Evolutionary conservation across 768 basidiomycete genomes (phyloP).

Genomic region (Pleurotus tuoliensis): DNA sequence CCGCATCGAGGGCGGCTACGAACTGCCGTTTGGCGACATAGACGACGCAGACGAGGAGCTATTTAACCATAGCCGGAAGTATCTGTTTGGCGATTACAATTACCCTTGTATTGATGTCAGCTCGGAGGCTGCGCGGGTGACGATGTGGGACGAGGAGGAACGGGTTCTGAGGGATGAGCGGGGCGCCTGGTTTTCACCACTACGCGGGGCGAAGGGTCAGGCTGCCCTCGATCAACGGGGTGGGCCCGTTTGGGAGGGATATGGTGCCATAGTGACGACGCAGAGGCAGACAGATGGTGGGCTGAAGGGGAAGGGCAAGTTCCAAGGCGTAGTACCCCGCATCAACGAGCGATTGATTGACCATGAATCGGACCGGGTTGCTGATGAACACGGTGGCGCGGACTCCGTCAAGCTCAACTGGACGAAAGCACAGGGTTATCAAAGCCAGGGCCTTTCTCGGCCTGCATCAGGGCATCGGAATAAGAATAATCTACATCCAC

Average conservation of each 20-base stretch:
- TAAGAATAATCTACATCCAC: conserved; percentile 13
- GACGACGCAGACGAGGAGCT: conserved; percentile 72
- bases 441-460: conserved; percentile 7
- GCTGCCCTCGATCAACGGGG: conserved; percentile 33
- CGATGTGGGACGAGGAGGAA: conserved; percentile 85
- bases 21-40: conserved; percentile 64
- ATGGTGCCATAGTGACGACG: conserved; percentile 49
- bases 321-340: conserved; percentile 8
- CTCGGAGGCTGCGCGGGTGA: conserved; percentile 59
- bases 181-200: conserved; percentile 65
- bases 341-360: conserved; percentile 35
- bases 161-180: conserved; percentile 73
- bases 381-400: conserved; percentile 18
- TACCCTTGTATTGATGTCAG: conserved; percentile 90
- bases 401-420: conserved; percentile 43
- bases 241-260: conserved; percentile 46
- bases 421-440: conserved; percentile 29
- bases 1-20: conserved; percentile 41
- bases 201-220: conserved; percentile 43
- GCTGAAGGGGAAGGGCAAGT: conserved; percentile 7
- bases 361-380: conserved; percentile 38
- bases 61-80: conserved; percentile 70
- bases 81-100: conserved; percentile 87
- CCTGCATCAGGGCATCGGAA: conserved; percentile 9
- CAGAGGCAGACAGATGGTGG: conserved; percentile 7